Evolutionary conservation across 73 alveolate species (phyloP).

Genomic region (Paramecium octaurelia): DNA sequence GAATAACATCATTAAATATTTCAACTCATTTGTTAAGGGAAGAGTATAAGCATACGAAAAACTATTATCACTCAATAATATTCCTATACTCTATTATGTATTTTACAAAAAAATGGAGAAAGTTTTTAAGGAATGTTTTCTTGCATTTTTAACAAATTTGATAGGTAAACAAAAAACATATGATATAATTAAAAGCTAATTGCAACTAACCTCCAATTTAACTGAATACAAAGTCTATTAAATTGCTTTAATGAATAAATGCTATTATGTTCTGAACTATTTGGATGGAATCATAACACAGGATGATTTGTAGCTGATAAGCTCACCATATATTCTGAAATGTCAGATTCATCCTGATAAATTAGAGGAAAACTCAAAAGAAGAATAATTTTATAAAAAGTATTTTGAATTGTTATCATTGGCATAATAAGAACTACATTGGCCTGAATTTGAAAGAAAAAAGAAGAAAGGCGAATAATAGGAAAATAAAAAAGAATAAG

Average conservation of each 20-base stretch:
- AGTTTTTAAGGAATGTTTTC: not conserved
- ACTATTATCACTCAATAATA: not conserved
- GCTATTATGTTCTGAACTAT: not conserved
- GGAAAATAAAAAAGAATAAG: not conserved
- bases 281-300: not conserved
- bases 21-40: not conserved
- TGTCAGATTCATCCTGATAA: not conserved
- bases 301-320: not conserved
- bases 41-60: not conserved
- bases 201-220: not conserved
- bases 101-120: not conserved
- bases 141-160: not conserved
- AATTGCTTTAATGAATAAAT: not conserved
- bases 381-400: not conserved
- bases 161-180: not conserved
- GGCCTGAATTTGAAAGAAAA: not conserved
- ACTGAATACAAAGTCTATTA: not conserved
- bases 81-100: slow-evolving; percentile 1
- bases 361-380: not conserved
- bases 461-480: not conserved
- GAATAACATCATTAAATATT: not conserved
- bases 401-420: not conserved
- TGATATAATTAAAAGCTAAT: not conserved
- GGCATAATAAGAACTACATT: not conserved
- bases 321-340: not conserved